These are phyloP conservation scores for Stromatinia cepivora DNA, from an alignment of 2,329 filamentous ascomycete genomes.

Conservation along the genomic window DNA sequence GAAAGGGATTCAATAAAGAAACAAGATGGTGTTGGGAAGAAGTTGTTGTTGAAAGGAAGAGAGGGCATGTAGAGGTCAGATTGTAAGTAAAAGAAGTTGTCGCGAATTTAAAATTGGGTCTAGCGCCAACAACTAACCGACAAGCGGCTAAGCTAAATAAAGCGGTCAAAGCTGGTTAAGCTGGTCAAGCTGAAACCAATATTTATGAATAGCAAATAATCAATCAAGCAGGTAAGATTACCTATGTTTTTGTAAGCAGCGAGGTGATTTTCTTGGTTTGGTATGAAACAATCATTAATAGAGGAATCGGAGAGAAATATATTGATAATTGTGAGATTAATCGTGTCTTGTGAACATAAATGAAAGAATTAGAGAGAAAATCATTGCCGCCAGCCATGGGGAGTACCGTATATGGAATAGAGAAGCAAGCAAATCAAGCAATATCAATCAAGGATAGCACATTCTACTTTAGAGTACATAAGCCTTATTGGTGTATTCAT, in stretches of 20 bases:
- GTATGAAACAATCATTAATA: no score
- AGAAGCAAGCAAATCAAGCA: neutral
- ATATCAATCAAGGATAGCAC: neutral
- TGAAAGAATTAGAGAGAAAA: no score
- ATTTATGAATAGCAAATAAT: neutral
- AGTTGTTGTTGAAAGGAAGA: constrained; percentile 23
- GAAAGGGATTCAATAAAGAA: neutral
- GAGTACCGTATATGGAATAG: neutral
- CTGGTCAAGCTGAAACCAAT: no score
- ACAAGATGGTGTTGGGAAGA: neutral
- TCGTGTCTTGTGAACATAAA: neutral
- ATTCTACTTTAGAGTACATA: neutral
- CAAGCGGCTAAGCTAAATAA: constrained; percentile 9
- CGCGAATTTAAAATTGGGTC: constrained; percentile 22
- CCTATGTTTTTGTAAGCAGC: neutral
- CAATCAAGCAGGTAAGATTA: neutral
- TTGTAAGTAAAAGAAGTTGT: constrained; percentile 22
- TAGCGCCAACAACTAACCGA: constrained; percentile 23
- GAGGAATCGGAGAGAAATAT: no score
- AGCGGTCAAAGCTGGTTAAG: neutral
- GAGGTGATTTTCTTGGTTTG: neutral
- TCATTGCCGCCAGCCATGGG: neutral
- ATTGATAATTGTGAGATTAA: neutral
- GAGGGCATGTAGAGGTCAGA: constrained; percentile 11
- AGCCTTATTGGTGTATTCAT: neutral